Base-by-base conservation (phyloP, 1,139 yeast species). In the Wickerhamomyces sp. region DNA sequence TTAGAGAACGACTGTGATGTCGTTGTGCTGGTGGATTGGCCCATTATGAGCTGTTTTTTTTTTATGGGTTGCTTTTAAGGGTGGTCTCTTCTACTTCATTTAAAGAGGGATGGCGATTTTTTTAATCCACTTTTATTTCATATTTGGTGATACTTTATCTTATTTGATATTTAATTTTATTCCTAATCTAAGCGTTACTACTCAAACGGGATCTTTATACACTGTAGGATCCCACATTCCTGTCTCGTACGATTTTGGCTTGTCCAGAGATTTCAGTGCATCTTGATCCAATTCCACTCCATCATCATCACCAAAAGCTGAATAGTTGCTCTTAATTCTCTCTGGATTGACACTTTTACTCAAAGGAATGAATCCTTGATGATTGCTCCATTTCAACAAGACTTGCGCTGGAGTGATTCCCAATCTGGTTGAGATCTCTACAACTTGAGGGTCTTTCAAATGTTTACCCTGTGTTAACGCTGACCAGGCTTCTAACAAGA, bases 321-420 rank as follows among this genome's bases (percentile, higher is more conserved):
- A 61, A 25, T 74, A 47, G 51, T 66, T 64, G 51, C 68, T 51
- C 44, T 66, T 44, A 51, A 80, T 44, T 57, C 93, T 66, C 16
- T 59, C 59, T 6, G 65, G 55, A 8, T 74, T 75, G 30, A 68
- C 71, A 3, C 88, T 71, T 58, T 84, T 85, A 14, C 84, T 91
- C 45, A 86, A 66, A 15, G 85, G 87, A 33, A 82, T 68, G 49
- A 75, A 77, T 0, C 87, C 87, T 28, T 48, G 50, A 16, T 37
- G 40, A 25, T 43, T 54, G 5, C 68, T 57, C 77, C 78, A 73
- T 33, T 62, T 57, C 24, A 70, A 44, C 37, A 72, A 51, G 17
- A 70, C 58, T 43, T 71, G 72, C 20, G 69, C 74, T 5, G 68
- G 58, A 4, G 64, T 45, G 31, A 59, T 59, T 9, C 51, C 47